A percentile compares a stretch with the other conserved stretches of the same genome.
These are phyloP conservation scores for Amoebophrya sp. DNA, from an alignment of 169 alveolate genomes.

Conservation along the genomic window DNA sequence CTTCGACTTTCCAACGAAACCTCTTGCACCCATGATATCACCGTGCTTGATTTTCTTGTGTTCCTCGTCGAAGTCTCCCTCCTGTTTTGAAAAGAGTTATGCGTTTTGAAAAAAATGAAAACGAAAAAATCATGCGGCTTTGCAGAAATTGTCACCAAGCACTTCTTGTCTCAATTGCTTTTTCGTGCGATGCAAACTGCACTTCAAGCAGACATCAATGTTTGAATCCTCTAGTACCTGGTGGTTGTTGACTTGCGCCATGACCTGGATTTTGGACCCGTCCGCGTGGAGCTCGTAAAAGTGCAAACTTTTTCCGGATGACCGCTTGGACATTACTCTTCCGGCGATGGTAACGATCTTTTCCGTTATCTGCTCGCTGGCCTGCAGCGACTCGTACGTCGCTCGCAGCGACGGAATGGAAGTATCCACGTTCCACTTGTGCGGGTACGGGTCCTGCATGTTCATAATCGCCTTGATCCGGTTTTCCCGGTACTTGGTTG, in stretches of 20 bases:
- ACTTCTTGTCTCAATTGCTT: no score
- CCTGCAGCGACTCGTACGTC: no score
- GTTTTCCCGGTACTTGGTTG: constrained; percentile 55
- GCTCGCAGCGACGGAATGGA: constrained; percentile 53
- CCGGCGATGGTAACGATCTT: constrained; percentile 68
- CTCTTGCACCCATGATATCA: constrained; percentile 81
- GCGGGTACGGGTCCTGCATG: constrained; percentile 75
- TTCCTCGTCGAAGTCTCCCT: constrained; percentile 59
- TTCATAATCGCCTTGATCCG: constrained; percentile 47
- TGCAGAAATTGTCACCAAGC: no score
- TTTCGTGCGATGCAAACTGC: background rate
- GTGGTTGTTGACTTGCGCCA: constrained; percentile 57
- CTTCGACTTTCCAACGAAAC: constrained; percentile 81
- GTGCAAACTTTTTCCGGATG: constrained; percentile 60
- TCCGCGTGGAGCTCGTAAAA: constrained; percentile 82
- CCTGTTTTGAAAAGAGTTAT: constrained; percentile 44
- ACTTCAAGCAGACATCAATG: background rate
- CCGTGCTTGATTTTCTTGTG: constrained; percentile 69
- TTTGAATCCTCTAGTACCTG: constrained; percentile 44
- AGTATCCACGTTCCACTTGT: constrained; percentile 72
- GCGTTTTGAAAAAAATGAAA: background rate
- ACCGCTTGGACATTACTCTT: constrained; percentile 56
- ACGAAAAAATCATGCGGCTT: background rate
- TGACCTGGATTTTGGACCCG: constrained; percentile 74
- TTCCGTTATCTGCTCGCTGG: constrained; percentile 62